These are phyloP conservation scores for Conringia planisiliqua DNA, from an alignment of 345 rosid species.

Conservation along the genomic window DNA sequence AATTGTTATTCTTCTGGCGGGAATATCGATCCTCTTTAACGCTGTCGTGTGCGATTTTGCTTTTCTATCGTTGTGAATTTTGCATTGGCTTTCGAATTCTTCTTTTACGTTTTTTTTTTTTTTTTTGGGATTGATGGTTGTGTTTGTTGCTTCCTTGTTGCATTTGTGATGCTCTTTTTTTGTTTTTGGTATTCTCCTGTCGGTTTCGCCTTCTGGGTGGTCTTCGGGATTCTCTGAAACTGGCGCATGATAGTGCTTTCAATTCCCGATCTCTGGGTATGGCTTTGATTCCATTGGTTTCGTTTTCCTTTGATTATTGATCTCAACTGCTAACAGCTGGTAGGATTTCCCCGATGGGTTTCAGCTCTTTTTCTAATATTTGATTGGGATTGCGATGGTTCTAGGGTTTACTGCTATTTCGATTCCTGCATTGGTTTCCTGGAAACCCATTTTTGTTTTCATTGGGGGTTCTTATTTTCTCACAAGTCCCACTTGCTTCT, in stretches of 20 bases:
- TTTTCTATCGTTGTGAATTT: background rate
- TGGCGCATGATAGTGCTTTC: constrained; percentile 19
- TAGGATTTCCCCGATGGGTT: background rate
- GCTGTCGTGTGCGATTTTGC: constrained; percentile 12
- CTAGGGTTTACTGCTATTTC: constrained; percentile 27
- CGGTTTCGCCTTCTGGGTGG: constrained; percentile 19
- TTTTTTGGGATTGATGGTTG: constrained; percentile 1
- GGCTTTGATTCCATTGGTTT: constrained; percentile 18
- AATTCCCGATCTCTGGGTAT: background rate
- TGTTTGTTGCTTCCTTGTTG: constrained; percentile 12
- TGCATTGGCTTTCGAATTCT: background rate
- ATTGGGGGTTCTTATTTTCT: background rate
- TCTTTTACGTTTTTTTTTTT: background rate
- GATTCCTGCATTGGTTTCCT: constrained; percentile 23
- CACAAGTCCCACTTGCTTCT: constrained; percentile 2
- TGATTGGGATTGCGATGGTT: constrained; percentile 13
- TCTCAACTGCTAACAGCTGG: background rate
- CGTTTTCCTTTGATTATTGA: constrained; percentile 19
- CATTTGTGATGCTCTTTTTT: background rate
- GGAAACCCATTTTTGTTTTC: background rate
- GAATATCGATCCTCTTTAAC: constrained; percentile 29
- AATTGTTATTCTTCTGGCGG: constrained; percentile 34
- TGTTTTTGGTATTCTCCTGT: background rate
- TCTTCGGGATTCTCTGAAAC: constrained; percentile 6
- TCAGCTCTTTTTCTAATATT: background rate